These are phyloP conservation scores for Debaryomyces castellii DNA, from an alignment of 805 yeast species.

Conservation along the genomic window DNA sequence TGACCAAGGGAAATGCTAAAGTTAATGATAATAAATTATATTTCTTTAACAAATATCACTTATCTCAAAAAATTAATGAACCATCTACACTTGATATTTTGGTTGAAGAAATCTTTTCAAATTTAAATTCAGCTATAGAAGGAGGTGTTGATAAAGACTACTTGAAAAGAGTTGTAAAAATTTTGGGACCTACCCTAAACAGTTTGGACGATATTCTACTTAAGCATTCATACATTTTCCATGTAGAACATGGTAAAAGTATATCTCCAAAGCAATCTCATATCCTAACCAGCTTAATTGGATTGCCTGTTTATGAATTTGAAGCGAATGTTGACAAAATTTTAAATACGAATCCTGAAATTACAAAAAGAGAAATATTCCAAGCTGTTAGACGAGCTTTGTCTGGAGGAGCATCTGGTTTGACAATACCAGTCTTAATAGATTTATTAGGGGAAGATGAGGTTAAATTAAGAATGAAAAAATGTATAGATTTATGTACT, in stretches of 20 bases:
- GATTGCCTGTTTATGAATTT: constrained; percentile 10
- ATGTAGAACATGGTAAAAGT: constrained; percentile 25
- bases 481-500: constrained; percentile 10
- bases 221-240: constrained; percentile 51
- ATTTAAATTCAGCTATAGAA: constrained; percentile 11
- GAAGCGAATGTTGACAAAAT: constrained; percentile 11
- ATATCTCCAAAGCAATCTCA: constrained; percentile 12
- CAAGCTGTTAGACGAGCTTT: constrained; percentile 65
- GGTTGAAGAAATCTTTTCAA: constrained; percentile 28
- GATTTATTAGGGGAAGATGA: constrained; percentile 52
- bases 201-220: constrained; percentile 52
- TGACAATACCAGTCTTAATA: constrained; percentile 58
- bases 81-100: constrained; percentile 34
- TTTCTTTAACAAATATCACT: constrained; percentile 74
- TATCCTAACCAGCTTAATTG: constrained; percentile 14
- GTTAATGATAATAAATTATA: constrained; percentile 76
- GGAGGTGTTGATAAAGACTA: constrained; percentile 11
- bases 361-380: constrained; percentile 45
- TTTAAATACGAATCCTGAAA: constrained; percentile 3
- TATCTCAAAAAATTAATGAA: constrained; percentile 43
- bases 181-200: constrained; percentile 50
- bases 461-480: constrained; percentile 23
- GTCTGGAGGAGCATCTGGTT: constrained; percentile 69
- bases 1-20: constrained; percentile 93
- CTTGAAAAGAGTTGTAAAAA: constrained; percentile 38